Conservation (phyloP, 2,329 filamentous ascomycete species). For the Penicillium fuscoglaucum region DNA sequence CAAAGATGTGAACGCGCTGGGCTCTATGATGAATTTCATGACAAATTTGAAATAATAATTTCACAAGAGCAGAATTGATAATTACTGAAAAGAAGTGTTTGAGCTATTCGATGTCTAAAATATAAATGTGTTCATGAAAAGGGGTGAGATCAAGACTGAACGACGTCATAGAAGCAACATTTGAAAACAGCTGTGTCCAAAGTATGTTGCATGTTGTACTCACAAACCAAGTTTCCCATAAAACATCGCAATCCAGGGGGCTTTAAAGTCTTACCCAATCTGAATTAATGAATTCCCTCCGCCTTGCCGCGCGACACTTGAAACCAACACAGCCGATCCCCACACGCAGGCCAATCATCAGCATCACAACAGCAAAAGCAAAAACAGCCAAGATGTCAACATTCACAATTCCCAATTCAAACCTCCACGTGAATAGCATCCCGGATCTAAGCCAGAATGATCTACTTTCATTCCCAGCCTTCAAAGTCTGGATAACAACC, state of each 20-base stretch:
- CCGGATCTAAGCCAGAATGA: slow-evolving; percentile 46
- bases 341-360: background rate
- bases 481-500: slow-evolving; percentile 56
- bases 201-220: background rate
- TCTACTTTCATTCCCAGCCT: slow-evolving; percentile 54
- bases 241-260: background rate
- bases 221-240: background rate
- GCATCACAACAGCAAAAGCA: background rate
- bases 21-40: background rate
- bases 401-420: slow-evolving; percentile 42
- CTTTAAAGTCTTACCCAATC: background rate
- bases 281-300: slow-evolving; percentile 5
- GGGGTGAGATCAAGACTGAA: background rate
- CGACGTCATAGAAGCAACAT: slow-evolving; percentile 7
- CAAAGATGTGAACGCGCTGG: background rate
- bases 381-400: slow-evolving; percentile 38
- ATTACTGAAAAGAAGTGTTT: background rate
- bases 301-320: slow-evolving; percentile 4
- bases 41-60: background rate
- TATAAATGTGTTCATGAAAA: background rate
- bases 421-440: slow-evolving; percentile 46
- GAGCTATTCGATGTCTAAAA: background rate
- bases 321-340: background rate
- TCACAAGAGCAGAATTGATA: background rate
- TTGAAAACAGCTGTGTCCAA: background rate